phyloP scores from a whole-genome alignment of 176 grass and related monocot genomes.

The Thalia dealbata region DNA sequence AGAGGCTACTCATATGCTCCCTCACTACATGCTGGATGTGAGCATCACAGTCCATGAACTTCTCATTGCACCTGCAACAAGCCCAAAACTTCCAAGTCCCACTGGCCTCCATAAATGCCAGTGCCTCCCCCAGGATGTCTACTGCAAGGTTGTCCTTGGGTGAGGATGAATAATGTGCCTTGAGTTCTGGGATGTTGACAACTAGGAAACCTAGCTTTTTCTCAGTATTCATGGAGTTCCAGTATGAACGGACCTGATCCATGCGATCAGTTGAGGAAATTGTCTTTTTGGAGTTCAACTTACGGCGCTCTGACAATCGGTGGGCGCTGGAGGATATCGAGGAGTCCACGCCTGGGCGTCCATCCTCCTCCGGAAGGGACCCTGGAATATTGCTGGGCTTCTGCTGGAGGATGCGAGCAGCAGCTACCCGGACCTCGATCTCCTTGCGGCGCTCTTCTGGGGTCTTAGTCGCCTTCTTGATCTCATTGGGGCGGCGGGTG shows the following conservation, averaged over 20 bases:
- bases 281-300: conserved; percentile 38
- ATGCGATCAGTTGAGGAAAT: conserved; percentile 29
- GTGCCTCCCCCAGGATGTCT: conserved; percentile 38
- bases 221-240: conserved; percentile 37
- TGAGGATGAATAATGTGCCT: conserved; percentile 27
- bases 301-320: conserved; percentile 43
- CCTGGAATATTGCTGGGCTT: conserved; percentile 16
- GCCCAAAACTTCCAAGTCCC: conserved; percentile 61
- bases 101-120: conserved; percentile 28
- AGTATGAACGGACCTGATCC: conserved; percentile 65
- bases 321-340: conserved; percentile 8
- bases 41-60: conserved; percentile 29
- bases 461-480: conserved; percentile 89
- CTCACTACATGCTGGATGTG: conserved; percentile 29
- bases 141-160: conserved; percentile 28
- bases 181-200: conserved; percentile 47
- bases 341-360: conserved; percentile 43
- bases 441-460: conserved; percentile 80
- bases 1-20: conserved; percentile 45
- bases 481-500: conserved; percentile 61
- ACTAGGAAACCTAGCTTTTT: conserved; percentile 40
- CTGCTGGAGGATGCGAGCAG: conserved; percentile 55
- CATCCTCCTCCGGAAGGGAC: conserved; percentile 34
- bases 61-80: conserved; percentile 48
- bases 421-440: conserved; percentile 77